Conservation (phyloP, 1,284 basidiomycete species). For the Cryptococcus sp. region DNA sequence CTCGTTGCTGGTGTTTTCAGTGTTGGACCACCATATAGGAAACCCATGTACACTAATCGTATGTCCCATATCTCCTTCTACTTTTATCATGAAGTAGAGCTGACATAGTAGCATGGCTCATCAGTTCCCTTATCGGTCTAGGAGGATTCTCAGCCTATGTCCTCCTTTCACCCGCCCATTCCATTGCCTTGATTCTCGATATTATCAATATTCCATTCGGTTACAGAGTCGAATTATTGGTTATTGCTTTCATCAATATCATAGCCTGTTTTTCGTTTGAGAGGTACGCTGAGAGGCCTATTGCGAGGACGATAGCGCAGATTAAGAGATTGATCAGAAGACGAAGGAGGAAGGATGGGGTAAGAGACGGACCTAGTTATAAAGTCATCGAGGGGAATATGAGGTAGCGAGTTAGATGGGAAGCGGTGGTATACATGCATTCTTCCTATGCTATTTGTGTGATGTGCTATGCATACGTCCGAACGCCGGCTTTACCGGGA, state of each 20-base stretch:
- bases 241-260: slow-evolving; percentile 70
- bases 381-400: slow-evolving; percentile 51
- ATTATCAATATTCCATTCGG: slow-evolving; percentile 69
- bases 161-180: slow-evolving; percentile 63
- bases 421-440: too few species aligned
- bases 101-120: slow-evolving; percentile 61
- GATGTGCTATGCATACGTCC: too few species aligned
- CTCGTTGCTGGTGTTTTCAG: slow-evolving; percentile 94
- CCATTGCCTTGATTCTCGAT: slow-evolving; percentile 65
- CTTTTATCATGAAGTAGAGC: background rate
- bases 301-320: slow-evolving; percentile 56
- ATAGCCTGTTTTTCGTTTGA: slow-evolving; percentile 73
- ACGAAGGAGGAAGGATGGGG: slow-evolving; percentile 23
- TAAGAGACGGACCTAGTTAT: slow-evolving; percentile 51
- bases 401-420: too few species aligned
- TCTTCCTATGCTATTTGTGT: too few species aligned
- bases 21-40: slow-evolving; percentile 94
- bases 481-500: too few species aligned
- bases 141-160: slow-evolving; percentile 69
- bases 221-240: slow-evolving; percentile 67
- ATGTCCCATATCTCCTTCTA: slow-evolving; percentile 39
- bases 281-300: slow-evolving; percentile 63
- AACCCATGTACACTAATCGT: slow-evolving; percentile 94
- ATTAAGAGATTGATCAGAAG: slow-evolving; percentile 32
- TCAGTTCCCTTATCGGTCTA: slow-evolving; percentile 65